Evolutionary conservation across 2,329 filamentous ascomycete species (phyloP).

Genomic region (Stachybotrys chlorohalonatus): DNA sequence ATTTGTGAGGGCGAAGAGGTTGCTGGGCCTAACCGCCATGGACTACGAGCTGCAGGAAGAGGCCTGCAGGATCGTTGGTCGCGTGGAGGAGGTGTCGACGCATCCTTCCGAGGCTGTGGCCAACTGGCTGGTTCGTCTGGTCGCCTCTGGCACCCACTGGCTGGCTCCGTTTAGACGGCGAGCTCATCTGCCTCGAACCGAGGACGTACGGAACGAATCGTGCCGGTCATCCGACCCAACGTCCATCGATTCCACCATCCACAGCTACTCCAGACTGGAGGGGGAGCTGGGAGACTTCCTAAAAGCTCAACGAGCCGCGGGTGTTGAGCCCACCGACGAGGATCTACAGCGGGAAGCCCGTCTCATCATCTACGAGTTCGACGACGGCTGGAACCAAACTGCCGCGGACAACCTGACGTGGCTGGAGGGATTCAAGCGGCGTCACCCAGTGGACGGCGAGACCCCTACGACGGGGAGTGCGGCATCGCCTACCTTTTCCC

Average conservation of each 20-base stretch:
- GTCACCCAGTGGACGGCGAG: slow-evolving; percentile 23
- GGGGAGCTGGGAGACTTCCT: slow-evolving; percentile 46
- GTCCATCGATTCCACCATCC: slow-evolving; percentile 50
- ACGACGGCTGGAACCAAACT: slow-evolving; percentile 57
- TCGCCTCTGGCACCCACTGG: slow-evolving; percentile 42
- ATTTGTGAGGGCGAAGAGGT: slow-evolving; percentile 39
- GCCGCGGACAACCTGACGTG: slow-evolving; percentile 47
- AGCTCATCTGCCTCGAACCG: slow-evolving; percentile 46
- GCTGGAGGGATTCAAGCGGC: slow-evolving; percentile 42
- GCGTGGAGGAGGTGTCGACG: slow-evolving; percentile 43
- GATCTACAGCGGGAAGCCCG: slow-evolving; percentile 49
- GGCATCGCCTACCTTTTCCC: slow-evolving; percentile 12
- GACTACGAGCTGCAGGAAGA: slow-evolving; percentile 52
- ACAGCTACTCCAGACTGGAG: slow-evolving; percentile 49
- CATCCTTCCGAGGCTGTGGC: slow-evolving; percentile 40
- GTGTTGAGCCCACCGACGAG: slow-evolving; percentile 40
- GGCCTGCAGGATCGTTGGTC: slow-evolving; percentile 47
- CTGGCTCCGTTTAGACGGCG: slow-evolving; percentile 46
- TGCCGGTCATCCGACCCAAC: slow-evolving; percentile 42
- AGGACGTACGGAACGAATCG: slow-evolving; percentile 40
- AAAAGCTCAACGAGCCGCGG: slow-evolving; percentile 30
- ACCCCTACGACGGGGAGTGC: slow-evolving; percentile 6
- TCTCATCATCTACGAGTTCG: slow-evolving; percentile 52
- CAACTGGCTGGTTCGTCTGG: slow-evolving; percentile 47
- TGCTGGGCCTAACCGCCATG: slow-evolving; percentile 50